phyloP scores from a whole-genome alignment of 1,139 yeast species.

The Lodderomyces margitis region DNA sequence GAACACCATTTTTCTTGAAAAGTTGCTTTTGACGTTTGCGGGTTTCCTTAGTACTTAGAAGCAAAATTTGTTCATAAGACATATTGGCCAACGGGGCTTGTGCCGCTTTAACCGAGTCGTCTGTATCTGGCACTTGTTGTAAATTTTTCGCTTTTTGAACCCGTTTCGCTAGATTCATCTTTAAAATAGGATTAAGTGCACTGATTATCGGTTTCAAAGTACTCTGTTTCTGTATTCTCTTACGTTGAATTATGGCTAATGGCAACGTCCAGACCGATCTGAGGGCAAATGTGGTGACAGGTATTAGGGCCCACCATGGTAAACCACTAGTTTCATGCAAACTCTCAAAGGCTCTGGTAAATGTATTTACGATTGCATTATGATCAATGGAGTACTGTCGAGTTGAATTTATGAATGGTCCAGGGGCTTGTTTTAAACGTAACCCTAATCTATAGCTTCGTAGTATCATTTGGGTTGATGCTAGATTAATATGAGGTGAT shows the following conservation, averaged over 20 bases:
- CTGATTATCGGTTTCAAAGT: constrained; percentile 64
- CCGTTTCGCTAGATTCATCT: constrained; percentile 65
- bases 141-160: constrained; percentile 37
- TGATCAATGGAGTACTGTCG: constrained; percentile 15
- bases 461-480: background rate
- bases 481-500: background rate
- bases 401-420: background rate
- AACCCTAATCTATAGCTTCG: background rate
- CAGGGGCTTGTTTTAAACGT: background rate
- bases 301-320: constrained; percentile 85
- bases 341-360: constrained; percentile 45
- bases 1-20: constrained; percentile 65
- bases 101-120: constrained; percentile 7
- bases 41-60: constrained; percentile 74
- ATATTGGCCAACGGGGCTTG: constrained; percentile 36
- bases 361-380: constrained; percentile 23
- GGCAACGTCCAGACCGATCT: constrained; percentile 74
- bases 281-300: constrained; percentile 64
- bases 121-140: background rate
- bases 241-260: constrained; percentile 68
- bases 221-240: constrained; percentile 67
- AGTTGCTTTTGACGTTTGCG: constrained; percentile 69
- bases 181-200: constrained; percentile 74
- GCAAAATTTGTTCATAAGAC: constrained; percentile 72
- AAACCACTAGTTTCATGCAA: constrained; percentile 57